Evolutionary conservation across 495 filamentous ascomycete genomes (phyloP), one percentile per base, ranked within the genome.

Genomic region (Chaetomidium leptoderma): DNA sequence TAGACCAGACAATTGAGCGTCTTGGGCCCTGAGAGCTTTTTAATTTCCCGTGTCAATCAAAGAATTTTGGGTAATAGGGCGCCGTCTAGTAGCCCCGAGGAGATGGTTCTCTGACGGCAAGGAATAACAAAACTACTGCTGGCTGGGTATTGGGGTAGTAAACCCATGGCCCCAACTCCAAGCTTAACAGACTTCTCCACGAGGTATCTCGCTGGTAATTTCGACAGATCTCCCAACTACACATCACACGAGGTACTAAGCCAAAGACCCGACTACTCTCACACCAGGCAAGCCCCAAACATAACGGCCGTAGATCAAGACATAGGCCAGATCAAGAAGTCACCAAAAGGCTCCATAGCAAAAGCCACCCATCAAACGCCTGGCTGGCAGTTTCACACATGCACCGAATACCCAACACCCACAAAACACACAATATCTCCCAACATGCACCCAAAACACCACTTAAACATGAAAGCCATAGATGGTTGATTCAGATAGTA

Each of bases 1-100:
- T 68, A 29, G 53, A 61, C 13, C 57, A 33, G 35, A 60, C 68
- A 53, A 63, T 70, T 46, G 42, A 44, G 9, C 53, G 61, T 7
- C 61, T 70, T 36, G 51, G 55, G 14, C 29, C n/a, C 29, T 58
- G 35, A 53, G 36, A 16, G n/a, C 23, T 27, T 11, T 13, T 37
- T 17, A 26, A 40, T 42, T 42, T 10, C 8, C 16, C 16, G 19
- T n/a, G n/a, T n/a, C 9, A 29, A n/a, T n/a, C 19, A 24, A 24
- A 4, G 0, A 16, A 29, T 16, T 6, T 1, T 21, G 42, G 21
- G 21, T 44, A 44, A 24, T 7, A 23, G 9, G 11, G 19, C 4
- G 8, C 23, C 19, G 10, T 44, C 8, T 9, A 44, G 19, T 21
- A 19, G 10, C 1, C 7, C 40, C 40, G 6, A 10, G 7, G 4